A percentile compares a stretch with the other conserved stretches of the same genome.
Conservation (phyloP, 441 rosid genomes). For the Macaranga tanarius region DNA sequence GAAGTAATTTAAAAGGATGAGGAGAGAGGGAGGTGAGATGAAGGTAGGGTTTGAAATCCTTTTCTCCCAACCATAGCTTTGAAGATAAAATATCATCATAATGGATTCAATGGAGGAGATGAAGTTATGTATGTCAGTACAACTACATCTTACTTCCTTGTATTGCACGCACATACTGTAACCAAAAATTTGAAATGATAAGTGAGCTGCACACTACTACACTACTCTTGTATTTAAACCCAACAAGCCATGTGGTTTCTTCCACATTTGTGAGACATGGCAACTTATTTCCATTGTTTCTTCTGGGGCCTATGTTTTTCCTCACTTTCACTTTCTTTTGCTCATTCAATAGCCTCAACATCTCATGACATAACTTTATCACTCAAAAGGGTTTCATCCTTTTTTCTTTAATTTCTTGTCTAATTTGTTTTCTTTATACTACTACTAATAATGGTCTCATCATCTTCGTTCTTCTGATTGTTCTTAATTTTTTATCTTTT, state of each 20-base stretch:
- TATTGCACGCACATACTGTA: constrained; percentile 31
- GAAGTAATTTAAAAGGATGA: constrained; percentile 2
- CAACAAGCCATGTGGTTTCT: constrained; percentile 29
- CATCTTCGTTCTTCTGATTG: too few relatives aligned
- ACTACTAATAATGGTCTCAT: not conserved
- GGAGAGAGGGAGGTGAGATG: not conserved
- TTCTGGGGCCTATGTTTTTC: constrained; percentile 43
- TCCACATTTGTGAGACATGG: constrained; percentile 30
- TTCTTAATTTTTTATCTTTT: not conserved
- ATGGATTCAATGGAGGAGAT: constrained; percentile 23
- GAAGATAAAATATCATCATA: constrained; percentile 43
- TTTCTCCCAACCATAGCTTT: constrained; percentile 31
- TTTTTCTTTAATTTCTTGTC: not conserved
- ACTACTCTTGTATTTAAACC: constrained; percentile 33
- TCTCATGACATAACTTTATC: constrained; percentile 32
- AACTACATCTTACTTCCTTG: constrained; percentile 33
- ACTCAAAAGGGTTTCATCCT: constrained; percentile 3
- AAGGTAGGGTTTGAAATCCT: not conserved
- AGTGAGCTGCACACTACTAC: not conserved
- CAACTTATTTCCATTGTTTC: constrained; percentile 29
- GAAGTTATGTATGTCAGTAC: constrained; percentile 23
- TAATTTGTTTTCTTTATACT: too few relatives aligned
- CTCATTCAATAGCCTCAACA: constrained; percentile 26
- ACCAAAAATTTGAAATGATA: constrained; percentile 17
- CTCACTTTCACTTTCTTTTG: constrained; percentile 30